phyloP scores from a whole-genome alignment of 257 asterid species.

The Echites panduratus region DNA sequence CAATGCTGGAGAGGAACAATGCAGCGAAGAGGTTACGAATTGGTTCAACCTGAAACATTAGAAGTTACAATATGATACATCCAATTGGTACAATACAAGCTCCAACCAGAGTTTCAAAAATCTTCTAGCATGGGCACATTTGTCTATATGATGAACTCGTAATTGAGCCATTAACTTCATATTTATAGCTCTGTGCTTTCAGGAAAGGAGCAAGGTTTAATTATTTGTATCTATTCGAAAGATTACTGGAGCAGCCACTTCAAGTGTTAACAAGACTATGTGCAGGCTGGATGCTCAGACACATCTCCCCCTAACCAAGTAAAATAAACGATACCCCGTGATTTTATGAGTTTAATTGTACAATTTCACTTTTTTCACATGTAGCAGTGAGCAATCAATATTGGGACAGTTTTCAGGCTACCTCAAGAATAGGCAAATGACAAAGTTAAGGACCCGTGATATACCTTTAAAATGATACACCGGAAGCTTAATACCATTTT shows the following conservation, averaged over 20 bases:
- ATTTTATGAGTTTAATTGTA: not conserved
- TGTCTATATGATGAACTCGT: not conserved
- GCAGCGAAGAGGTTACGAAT: slow-evolving; percentile 96
- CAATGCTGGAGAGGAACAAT: slow-evolving; percentile 90
- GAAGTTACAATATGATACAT: slow-evolving; percentile 1
- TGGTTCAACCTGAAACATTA: slow-evolving; percentile 78
- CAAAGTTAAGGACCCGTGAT: not conserved
- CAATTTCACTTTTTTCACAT: not conserved
- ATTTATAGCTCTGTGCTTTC: too few relatives aligned
- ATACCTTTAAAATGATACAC: not conserved
- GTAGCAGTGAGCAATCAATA: not conserved
- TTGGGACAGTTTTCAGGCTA: not conserved
- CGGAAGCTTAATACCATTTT: not conserved
- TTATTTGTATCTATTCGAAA: not conserved
- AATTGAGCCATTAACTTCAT: not conserved
- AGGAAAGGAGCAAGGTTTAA: not conserved
- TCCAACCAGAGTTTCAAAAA: not conserved
- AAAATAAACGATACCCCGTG: not conserved
- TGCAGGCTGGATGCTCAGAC: not conserved
- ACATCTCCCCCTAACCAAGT: not conserved
- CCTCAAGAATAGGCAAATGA: not conserved
- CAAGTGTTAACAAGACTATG: not conserved
- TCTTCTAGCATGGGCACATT: not conserved
- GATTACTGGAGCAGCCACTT: not conserved
- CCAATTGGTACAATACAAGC: not conserved